Evolutionary conservation across 2,329 filamentous ascomycete genomes (phyloP).

Genomic region (Fusarium globosum): DNA sequence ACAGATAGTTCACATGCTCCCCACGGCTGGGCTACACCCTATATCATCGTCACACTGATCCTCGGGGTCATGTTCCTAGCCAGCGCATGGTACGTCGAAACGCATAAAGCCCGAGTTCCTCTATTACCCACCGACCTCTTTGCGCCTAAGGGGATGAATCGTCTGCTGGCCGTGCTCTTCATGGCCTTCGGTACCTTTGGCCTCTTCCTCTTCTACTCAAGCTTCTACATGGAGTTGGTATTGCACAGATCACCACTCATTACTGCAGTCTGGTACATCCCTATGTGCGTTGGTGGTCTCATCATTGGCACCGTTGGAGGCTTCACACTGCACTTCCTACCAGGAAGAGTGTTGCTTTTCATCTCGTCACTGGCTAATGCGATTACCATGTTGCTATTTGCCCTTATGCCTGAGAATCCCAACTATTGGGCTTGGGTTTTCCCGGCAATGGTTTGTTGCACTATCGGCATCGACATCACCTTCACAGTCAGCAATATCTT

Average conservation of each 20-base stretch:
- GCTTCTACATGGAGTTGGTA: constrained; percentile 68
- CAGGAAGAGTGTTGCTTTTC: constrained; percentile 63
- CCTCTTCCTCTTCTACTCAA: constrained; percentile 71
- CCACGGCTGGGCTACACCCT: constrained; percentile 71
- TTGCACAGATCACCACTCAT: constrained; percentile 64
- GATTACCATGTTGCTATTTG: constrained; percentile 64
- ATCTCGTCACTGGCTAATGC: constrained; percentile 64
- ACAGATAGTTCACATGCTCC: constrained; percentile 73
- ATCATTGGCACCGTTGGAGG: constrained; percentile 66
- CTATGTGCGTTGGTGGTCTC: constrained; percentile 68
- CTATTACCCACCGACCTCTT: constrained; percentile 73
- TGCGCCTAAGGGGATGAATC: constrained; percentile 65
- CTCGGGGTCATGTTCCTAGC: constrained; percentile 65
- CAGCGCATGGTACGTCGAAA: constrained; percentile 70
- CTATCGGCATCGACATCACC: constrained; percentile 73
- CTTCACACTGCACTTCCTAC: constrained; percentile 65
- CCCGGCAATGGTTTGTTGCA: constrained; percentile 68
- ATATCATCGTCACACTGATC: constrained; percentile 70
- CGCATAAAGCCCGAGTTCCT: constrained; percentile 68
- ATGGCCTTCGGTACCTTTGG: constrained; percentile 66
- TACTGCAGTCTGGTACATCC: constrained; percentile 68
- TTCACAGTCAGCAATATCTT: constrained; percentile 76
- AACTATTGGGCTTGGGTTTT: constrained; percentile 74
- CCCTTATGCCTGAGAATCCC: constrained; percentile 62
- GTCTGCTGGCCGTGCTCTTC: constrained; percentile 65